Conservation (phyloP, 306 rosid species). For the Prunus mume region DNA sequence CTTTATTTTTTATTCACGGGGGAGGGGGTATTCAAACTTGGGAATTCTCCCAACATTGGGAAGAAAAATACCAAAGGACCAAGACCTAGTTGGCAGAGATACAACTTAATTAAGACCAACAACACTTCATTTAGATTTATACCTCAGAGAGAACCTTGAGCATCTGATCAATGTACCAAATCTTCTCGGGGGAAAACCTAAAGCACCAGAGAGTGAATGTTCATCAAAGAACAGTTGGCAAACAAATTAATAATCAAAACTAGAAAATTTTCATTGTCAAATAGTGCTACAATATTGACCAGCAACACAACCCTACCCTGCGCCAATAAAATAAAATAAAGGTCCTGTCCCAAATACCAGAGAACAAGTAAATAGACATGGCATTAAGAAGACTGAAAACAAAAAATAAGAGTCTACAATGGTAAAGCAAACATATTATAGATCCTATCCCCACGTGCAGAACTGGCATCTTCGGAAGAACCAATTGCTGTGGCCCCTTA, state of each 20-base stretch:
- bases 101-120: slow-evolving; percentile 3
- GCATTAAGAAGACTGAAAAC: slow-evolving; percentile 3
- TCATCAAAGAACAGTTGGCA: slow-evolving; percentile 24
- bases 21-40: too few relatives aligned
- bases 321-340: not conserved
- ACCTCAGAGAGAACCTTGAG: slow-evolving; percentile 98
- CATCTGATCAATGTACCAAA: slow-evolving; percentile 99
- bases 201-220: slow-evolving; percentile 36
- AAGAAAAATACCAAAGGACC: too few relatives aligned
- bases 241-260: not conserved
- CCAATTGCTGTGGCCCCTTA: not conserved
- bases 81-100: too few relatives aligned
- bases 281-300: not conserved
- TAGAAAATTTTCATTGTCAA: not conserved
- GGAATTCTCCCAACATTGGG: too few relatives aligned
- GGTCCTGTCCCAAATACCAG: not conserved
- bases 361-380: not conserved
- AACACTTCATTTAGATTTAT: slow-evolving; percentile 41
- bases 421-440: not conserved
- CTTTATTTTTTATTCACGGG: not conserved
- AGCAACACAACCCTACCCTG: not conserved
- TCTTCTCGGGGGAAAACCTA: slow-evolving; percentile 96
- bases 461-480: not conserved
- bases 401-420: not conserved
- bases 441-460: not conserved